These are phyloP conservation scores for Ganoderma meredithae DNA, from an alignment of 1,284 basidiomycete genomes.

Conservation along the genomic window DNA sequence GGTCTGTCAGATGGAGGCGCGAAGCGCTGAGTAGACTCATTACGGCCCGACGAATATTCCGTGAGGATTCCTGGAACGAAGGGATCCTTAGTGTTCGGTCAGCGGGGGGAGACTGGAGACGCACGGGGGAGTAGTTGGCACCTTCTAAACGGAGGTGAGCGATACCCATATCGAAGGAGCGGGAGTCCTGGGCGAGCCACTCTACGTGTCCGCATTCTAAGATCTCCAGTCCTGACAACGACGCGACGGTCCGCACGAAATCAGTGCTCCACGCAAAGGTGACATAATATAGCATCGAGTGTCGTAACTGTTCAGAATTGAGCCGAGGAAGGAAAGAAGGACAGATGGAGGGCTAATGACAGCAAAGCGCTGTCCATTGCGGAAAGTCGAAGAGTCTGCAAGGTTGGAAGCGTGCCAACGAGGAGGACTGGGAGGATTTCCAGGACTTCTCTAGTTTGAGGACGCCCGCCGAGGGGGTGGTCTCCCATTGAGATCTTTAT, in stretches of 20 bases:
- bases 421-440: conserved; percentile 14
- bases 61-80: background rate
- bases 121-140: background rate
- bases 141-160: conserved; percentile 1
- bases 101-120: background rate
- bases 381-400: background rate
- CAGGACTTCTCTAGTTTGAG: background rate
- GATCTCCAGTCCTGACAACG: background rate
- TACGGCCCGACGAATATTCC: background rate
- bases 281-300: background rate
- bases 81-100: background rate
- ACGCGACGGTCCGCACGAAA: background rate
- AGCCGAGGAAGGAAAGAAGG: background rate
- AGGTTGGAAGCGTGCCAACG: background rate
- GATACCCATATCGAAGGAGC: background rate
- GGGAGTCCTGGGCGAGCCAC: background rate
- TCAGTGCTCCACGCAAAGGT: background rate
- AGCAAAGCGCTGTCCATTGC: background rate
- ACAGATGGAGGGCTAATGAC: background rate
- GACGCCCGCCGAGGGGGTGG: background rate
- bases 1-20: background rate
- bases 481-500: background rate
- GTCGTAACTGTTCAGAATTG: background rate
- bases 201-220: background rate
- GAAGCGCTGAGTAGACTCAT: background rate